phyloP scores from a whole-genome alignment of 1,284 basidiomycete species.

The Fomitopsis schrenkii region DNA sequence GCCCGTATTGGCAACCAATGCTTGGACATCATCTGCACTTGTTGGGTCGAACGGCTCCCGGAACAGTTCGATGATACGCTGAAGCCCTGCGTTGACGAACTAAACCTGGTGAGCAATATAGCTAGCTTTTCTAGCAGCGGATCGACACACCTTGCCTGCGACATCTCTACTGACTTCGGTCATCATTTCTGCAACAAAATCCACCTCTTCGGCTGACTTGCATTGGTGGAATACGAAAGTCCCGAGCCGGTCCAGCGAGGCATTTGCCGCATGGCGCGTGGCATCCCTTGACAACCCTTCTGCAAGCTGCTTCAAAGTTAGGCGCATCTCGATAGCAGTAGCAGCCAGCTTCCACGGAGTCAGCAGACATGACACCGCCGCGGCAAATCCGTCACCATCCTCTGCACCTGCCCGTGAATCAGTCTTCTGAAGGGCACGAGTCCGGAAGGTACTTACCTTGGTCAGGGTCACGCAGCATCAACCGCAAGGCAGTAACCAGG shows the following conservation, averaged over 20 bases:
- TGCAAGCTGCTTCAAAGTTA: slow-evolving; percentile 68
- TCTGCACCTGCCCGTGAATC: slow-evolving; percentile 26
- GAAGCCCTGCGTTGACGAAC: slow-evolving; percentile 75
- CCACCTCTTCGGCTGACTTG: slow-evolving; percentile 71
- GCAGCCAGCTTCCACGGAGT: slow-evolving; percentile 81
- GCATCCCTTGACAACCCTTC: slow-evolving; percentile 55
- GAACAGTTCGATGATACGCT: slow-evolving; percentile 58
- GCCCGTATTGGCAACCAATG: slow-evolving; percentile 51
- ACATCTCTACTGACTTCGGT: slow-evolving; percentile 62
- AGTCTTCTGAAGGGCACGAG: background rate
- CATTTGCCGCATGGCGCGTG: slow-evolving; percentile 46
- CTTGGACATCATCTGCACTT: slow-evolving; percentile 27
- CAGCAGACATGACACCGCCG: slow-evolving; percentile 51
- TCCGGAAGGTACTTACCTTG: slow-evolving; percentile 9
- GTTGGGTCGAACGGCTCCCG: slow-evolving; percentile 29
- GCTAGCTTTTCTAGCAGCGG: background rate
- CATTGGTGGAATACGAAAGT: slow-evolving; percentile 64
- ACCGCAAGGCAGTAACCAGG: slow-evolving; percentile 59
- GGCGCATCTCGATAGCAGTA: slow-evolving; percentile 72
- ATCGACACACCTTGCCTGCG: slow-evolving; percentile 53
- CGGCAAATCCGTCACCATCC: slow-evolving; percentile 56
- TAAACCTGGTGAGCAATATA: slow-evolving; percentile 21
- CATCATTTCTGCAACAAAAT: slow-evolving; percentile 75
- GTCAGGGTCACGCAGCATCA: slow-evolving; percentile 56
- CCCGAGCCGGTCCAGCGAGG: slow-evolving; percentile 59